Evolutionary conservation across 106 monocot species (phyloP), one percentile per base, ranked within the genome.

Genomic region (Allium cepa): DNA sequence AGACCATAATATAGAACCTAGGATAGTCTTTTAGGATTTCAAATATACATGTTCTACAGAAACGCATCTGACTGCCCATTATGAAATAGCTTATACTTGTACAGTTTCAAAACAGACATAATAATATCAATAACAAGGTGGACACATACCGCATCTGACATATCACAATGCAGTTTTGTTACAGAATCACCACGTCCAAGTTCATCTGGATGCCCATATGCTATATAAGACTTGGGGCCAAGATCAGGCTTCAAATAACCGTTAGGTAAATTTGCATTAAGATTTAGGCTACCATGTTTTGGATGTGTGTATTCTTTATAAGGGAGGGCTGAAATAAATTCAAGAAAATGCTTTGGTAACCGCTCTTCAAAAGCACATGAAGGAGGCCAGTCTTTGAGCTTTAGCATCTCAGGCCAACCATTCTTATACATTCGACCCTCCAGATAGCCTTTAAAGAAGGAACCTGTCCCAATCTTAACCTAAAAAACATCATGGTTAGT

Each of bases 361-460:
- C 69, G 74, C 65, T 79, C 79, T 70, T 70, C 79, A 59, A 79
- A 79, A 18, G 59, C 63, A 63, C 69, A 64, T 45, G 74, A 64
- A 52, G 74, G 69, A 52, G 79, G 74, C 79, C 73, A 79, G 17
- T 79, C 79, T 50, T 79, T 79, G 56, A 79, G 50, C 57, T 79
- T 79, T 26, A 79, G 69, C 73, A 79, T 79, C 63, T 79, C 70
- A 70, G 79, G 79, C 79, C 79, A 79, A 50, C 74, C 70, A 70
- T 68, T 59, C 45, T 46, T 59, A 36, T 79, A 63, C 53, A 70
- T 59, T 45, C 73, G 69, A 59, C 79, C 79, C 57, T 79, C 74
- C 7, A 60, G 7, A 46, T 74, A 79, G 26, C 79, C 79, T 60
- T 46, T 79, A 50, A 79, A 79, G 46, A 79, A 79, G 52, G 73